Percentiles rank a stretch among this genome's conserved stretches.
Conservation (phyloP, 2,329 filamentous ascomycete species). For the Calonectria henricotiae region DNA sequence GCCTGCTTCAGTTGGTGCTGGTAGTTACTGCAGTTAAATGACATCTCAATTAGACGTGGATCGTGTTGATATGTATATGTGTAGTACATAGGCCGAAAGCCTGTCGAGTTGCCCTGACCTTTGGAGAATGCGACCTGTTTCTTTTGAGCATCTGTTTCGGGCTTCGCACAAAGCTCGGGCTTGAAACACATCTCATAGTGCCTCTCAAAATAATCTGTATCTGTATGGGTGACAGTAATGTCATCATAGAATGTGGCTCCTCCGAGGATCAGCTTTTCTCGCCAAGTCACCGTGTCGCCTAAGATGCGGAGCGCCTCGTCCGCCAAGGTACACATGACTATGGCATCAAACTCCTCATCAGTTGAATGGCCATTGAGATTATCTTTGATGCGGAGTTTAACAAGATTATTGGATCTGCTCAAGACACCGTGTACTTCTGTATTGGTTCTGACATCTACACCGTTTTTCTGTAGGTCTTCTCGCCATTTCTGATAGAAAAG, state of each 20-base stretch:
- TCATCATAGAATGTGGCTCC: slow-evolving; percentile 80
- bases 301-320: slow-evolving; percentile 77
- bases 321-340: slow-evolving; percentile 77
- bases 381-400: slow-evolving; percentile 71
- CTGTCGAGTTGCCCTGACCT: slow-evolving; percentile 67
- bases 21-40: slow-evolving; percentile 84
- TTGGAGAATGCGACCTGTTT: slow-evolving; percentile 61
- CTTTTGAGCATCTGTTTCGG: slow-evolving; percentile 61
- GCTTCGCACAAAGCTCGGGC: slow-evolving; percentile 66
- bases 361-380: slow-evolving; percentile 63
- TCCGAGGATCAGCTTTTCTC: slow-evolving; percentile 79
- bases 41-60: slow-evolving; percentile 76
- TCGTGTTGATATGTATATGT: slow-evolving; percentile 74
- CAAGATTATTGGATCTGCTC: slow-evolving; percentile 67
- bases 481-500: slow-evolving; percentile 76
- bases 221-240: slow-evolving; percentile 79
- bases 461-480: slow-evolving; percentile 68
- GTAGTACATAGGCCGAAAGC: slow-evolving; percentile 78
- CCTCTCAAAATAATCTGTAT: slow-evolving; percentile 76
- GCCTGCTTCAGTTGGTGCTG: slow-evolving; percentile 77
- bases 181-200: slow-evolving; percentile 78
- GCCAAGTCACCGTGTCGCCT: slow-evolving; percentile 70
- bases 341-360: slow-evolving; percentile 74
- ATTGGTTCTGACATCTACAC: slow-evolving; percentile 71
- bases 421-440: slow-evolving; percentile 72